Evolutionary conservation across 441 rosid species (phyloP).

Genomic region (Aquilaria agallochum): DNA sequence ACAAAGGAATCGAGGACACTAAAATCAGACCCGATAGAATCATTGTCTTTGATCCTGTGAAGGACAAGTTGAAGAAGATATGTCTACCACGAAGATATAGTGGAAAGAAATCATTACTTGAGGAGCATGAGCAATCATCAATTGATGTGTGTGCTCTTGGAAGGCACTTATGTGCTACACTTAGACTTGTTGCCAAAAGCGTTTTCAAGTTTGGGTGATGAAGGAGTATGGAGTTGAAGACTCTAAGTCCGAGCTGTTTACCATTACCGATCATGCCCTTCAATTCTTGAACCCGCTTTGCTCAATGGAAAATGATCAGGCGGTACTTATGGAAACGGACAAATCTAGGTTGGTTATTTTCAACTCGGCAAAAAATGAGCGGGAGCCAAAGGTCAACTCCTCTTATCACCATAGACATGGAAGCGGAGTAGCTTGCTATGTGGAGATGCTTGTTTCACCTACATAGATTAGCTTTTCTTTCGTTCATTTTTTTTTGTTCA

Average conservation of each 20-base stretch:
- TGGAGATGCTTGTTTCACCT: too few relatives aligned
- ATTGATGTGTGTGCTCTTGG: background rate
- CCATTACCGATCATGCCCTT: background rate
- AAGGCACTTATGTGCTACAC: background rate
- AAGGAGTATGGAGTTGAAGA: background rate
- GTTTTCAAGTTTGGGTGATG: background rate
- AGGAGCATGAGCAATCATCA: too few relatives aligned
- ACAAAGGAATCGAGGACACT: too few relatives aligned
- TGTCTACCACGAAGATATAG: background rate
- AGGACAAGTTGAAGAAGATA: background rate
- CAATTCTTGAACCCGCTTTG: background rate
- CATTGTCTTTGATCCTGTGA: background rate
- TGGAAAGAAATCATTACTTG: background rate
- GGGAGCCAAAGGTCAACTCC: too few relatives aligned
- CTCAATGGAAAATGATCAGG: background rate
- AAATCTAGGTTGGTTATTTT: background rate
- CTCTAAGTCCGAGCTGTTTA: background rate
- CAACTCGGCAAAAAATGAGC: too few relatives aligned
- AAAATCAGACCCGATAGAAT: background rate
- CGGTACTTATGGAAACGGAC: background rate
- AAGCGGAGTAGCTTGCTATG: too few relatives aligned
- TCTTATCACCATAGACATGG: too few relatives aligned
- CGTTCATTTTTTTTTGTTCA: too few relatives aligned
- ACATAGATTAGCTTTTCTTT: too few relatives aligned
- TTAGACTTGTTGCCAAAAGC: too few relatives aligned